Conservation (phyloP, 768 basidiomycete genomes). For the Rhodotorula graminis region DNA sequence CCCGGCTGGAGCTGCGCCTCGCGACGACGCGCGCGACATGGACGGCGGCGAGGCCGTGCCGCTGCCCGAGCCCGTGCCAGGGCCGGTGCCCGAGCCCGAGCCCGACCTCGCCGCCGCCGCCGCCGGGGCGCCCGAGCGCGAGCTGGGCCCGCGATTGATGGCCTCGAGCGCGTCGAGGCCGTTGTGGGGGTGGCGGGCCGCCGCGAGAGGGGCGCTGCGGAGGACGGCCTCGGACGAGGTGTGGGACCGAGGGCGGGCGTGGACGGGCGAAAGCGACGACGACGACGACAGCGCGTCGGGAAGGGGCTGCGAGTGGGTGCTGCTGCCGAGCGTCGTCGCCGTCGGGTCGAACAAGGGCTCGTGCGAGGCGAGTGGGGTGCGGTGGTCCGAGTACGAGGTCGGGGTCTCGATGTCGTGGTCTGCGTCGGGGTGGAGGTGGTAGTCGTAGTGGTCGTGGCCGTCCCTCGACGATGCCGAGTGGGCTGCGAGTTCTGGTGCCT, state of each 20-base stretch:
- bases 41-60: conserved; percentile 10
- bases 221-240: conserved; percentile 15
- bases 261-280: neutral
- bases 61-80: neutral
- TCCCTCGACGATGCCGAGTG: too few species aligned
- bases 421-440: neutral
- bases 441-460: neutral
- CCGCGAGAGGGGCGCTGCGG: neutral
- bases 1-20: neutral
- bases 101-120: neutral
- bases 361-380: neutral
- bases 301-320: neutral
- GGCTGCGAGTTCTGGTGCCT: conserved; percentile 31
- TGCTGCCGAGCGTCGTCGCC: neutral
- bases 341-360: neutral
- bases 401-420: conserved; percentile 4
- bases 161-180: conserved; percentile 35
- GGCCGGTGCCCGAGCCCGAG: neutral
- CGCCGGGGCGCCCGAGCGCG: neutral
- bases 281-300: neutral
- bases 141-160: conserved; percentile 4
- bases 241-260: conserved; percentile 7
- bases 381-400: neutral
- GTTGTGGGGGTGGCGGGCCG: neutral
- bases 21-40: conserved; percentile 8